Conservation (phyloP, 1,284 basidiomycete species). For the Cutaneotrichosporon dermatis region DNA sequence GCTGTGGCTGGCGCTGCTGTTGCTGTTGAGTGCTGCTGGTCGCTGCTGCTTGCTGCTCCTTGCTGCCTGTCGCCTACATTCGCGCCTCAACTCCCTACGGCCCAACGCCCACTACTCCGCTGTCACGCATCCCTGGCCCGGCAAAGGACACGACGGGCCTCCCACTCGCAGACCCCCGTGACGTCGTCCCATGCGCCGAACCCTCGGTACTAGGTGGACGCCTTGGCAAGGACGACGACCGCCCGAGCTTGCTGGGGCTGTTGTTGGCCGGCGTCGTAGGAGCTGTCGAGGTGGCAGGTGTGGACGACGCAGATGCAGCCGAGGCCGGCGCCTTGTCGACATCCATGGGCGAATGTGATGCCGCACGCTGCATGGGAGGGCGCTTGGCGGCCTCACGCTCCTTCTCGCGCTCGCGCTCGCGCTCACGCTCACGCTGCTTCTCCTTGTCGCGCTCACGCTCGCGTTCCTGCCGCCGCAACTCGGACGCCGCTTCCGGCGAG, state of each 20-base stretch:
- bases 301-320: background rate
- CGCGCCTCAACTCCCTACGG: background rate
- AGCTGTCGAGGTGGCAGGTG: background rate
- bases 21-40: background rate
- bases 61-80: no score
- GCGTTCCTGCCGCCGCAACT: slow-evolving; percentile 7
- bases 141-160: slow-evolving; percentile 8
- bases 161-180: background rate
- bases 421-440: background rate
- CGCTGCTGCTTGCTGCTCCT: background rate
- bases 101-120: slow-evolving; percentile 2
- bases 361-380: background rate
- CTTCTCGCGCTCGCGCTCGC: background rate
- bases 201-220: background rate
- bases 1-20: background rate
- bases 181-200: background rate
- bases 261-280: background rate
- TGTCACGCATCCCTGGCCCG: background rate
- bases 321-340: background rate
- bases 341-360: slow-evolving; percentile 3
- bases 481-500: background rate
- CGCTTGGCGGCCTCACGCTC: background rate
- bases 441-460: slow-evolving; percentile 5
- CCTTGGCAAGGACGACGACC: background rate
- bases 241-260: background rate